These are phyloP conservation scores for Polyrhizophydium stewartii DNA, from an alignment of 371 early-diverging fungal species.

Conservation along the genomic window DNA sequence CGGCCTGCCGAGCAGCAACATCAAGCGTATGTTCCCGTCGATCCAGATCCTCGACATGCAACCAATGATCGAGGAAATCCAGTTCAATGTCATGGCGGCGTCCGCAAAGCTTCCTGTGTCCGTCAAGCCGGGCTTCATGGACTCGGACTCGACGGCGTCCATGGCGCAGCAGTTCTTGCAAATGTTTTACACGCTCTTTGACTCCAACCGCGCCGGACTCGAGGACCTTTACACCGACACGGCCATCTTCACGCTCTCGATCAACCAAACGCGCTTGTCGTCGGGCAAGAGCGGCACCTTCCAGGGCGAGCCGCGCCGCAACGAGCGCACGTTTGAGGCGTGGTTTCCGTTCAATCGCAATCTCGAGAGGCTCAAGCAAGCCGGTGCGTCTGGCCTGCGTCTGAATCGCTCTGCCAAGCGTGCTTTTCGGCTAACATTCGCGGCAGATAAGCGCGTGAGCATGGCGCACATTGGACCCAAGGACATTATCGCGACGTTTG, in stretches of 20 bases:
- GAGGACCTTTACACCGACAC: constrained; percentile 21
- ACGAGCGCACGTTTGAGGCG: constrained; percentile 5
- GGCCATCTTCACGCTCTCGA: constrained; percentile 25
- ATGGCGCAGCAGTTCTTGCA: constrained; percentile 28
- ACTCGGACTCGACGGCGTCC: constrained; percentile 20
- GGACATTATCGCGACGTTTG: constrained; percentile 32
- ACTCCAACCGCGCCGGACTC: constrained; percentile 25
- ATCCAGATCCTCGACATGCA: constrained; percentile 46
- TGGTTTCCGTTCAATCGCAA: constrained; percentile 29
- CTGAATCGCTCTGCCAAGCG: not conserved
- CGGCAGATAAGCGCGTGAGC: constrained; percentile 14
- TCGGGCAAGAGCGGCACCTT: not conserved
- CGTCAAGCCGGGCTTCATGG: constrained; percentile 26
- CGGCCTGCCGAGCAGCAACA: constrained; percentile 24
- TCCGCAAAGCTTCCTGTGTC: constrained; percentile 12
- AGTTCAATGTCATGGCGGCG: constrained; percentile 13
- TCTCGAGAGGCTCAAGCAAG: constrained; percentile 10
- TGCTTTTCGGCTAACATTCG: too few relatives aligned
- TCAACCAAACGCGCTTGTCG: constrained; percentile 6
- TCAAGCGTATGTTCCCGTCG: constrained; percentile 49
- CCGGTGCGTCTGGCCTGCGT: constrained; percentile 6
- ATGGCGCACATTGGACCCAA: not conserved
- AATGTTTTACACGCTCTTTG: constrained; percentile 30
- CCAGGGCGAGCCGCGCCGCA: not conserved
- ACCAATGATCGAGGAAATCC: constrained; percentile 16